These are phyloP conservation scores for Zygosaccharomyces sapae DNA, from an alignment of 1,139 yeast species.

Conservation along the genomic window DNA sequence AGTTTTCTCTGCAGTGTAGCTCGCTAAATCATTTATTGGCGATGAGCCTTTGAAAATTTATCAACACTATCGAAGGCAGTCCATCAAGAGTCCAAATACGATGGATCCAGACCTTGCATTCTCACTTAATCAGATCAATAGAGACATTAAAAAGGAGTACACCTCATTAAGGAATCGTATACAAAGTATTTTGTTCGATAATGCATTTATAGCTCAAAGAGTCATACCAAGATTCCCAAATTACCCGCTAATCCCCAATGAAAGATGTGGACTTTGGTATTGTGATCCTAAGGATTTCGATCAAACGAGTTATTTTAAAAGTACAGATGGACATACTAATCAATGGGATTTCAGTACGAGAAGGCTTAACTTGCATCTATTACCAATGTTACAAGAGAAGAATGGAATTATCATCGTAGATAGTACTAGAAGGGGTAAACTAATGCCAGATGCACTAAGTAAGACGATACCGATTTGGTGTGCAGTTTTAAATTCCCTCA, in stretches of 20 bases:
- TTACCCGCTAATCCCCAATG: conserved; percentile 62
- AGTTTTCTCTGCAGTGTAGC: no score
- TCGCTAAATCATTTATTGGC: background rate
- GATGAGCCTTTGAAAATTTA: background rate
- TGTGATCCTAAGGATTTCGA: conserved; percentile 42
- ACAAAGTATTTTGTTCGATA: conserved; percentile 64
- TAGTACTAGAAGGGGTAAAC: conserved; percentile 79
- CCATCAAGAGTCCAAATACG: background rate
- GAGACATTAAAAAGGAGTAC: conserved; percentile 47
- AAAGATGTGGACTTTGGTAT: conserved; percentile 88
- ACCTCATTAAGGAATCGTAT: conserved; percentile 58
- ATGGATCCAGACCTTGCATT: conserved; percentile 6
- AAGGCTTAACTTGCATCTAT: conserved; percentile 66
- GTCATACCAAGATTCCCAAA: conserved; percentile 32
- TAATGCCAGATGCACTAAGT: conserved; percentile 80
- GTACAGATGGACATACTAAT: conserved; percentile 83
- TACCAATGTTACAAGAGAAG: conserved; percentile 43
- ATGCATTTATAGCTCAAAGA: conserved; percentile 41
- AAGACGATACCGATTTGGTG: conserved; percentile 92
- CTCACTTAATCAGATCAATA: conserved; percentile 25
- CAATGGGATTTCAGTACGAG: conserved; percentile 76
- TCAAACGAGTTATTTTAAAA: conserved; percentile 70
- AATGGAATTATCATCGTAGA: conserved; percentile 66
- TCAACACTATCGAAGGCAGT: background rate
- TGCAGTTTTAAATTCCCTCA: conserved; percentile 60